Base-by-base conservation (phyloP, 176 grass and related monocot genomes). In the Pontederia crassipes region DNA sequence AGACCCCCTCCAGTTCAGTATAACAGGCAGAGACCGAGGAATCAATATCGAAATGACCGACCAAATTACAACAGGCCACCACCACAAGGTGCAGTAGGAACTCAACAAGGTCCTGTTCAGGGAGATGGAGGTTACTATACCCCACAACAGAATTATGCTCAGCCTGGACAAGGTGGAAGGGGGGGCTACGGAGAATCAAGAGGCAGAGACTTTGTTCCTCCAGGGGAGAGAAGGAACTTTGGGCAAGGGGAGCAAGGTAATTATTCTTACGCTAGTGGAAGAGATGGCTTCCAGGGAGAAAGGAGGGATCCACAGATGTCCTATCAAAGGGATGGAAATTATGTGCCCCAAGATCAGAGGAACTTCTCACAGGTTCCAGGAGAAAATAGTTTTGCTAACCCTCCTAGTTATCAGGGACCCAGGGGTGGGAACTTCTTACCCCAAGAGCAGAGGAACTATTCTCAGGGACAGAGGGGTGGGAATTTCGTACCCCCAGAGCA, bases 1-100 rank as follows among this genome's bases (percentile, higher is more conserved):
- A 97, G 84, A 46, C 64, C 78, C 49, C 86, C 91, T 52, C 92
- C 92, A 57, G 64, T 85, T 69, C 87, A 90, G 63, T 97, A 85
- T 56, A 76, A 78, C 13, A 82, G 61, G 72, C 83, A 78, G 79
- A 83, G 76, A 79, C 60, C 73, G 68, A 89, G 70, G 46, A 66
- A 74, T 49, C 70, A 74, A 69, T 59, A 74, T 16, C 59, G 77
- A 45, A 62, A 45, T 17, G 59, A 62, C 11, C 79, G 70, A 26
- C 79, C 77, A 62, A 89, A 71, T 61, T 77, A 74, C 47, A 62
- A 17, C 29, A 13, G 8, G 16, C 40, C 61, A 48, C 61, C 45
- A 24, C n/a, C 61, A 4, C 40, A 26, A 26, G 61, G 32, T 40
- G 32, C 32, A 40, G 32, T 40, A 40, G 32, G 45, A 48, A 64